Conservation (phyloP, 306 rosid genomes). For the Pyrus communis region DNA sequence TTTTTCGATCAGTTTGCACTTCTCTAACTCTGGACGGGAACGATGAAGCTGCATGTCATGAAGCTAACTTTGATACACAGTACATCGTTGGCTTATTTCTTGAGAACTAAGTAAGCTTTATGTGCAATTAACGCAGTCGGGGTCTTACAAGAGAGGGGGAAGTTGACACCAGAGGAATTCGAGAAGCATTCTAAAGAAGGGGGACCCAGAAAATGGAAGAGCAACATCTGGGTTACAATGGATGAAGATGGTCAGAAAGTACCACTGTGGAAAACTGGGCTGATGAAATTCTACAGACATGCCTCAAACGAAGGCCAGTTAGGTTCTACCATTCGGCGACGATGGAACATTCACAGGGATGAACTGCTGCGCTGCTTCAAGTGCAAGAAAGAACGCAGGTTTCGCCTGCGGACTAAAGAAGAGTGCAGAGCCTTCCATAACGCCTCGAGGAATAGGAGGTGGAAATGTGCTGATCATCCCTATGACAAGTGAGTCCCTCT, state of each 20-base stretch:
- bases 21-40: no score
- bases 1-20: background rate
- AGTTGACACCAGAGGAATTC: conserved; percentile 25
- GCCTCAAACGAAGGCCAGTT: conserved; percentile 25
- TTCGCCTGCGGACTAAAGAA: conserved; percentile 6
- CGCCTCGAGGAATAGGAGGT: conserved; percentile 11
- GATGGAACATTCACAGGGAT: conserved; percentile 26
- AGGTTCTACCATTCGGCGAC: conserved; percentile 5
- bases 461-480: conserved; percentile 34
- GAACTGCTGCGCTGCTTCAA: conserved; percentile 27
- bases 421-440: conserved; percentile 25
- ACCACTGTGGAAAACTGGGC: conserved; percentile 17
- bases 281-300: conserved; percentile 34
- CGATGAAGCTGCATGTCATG: background rate
- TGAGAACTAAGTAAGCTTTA: background rate
- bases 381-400: conserved; percentile 37
- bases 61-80: background rate
- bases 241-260: conserved; percentile 10
- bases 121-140: background rate
- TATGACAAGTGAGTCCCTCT: conserved; percentile 20
- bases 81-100: background rate
- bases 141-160: background rate
- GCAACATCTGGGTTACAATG: conserved; percentile 28
- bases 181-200: conserved; percentile 33
- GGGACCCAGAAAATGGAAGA: conserved; percentile 27